Base-by-base conservation (phyloP, 2,329 filamentous ascomycete genomes). In the Aureobasidium sp. region DNA sequence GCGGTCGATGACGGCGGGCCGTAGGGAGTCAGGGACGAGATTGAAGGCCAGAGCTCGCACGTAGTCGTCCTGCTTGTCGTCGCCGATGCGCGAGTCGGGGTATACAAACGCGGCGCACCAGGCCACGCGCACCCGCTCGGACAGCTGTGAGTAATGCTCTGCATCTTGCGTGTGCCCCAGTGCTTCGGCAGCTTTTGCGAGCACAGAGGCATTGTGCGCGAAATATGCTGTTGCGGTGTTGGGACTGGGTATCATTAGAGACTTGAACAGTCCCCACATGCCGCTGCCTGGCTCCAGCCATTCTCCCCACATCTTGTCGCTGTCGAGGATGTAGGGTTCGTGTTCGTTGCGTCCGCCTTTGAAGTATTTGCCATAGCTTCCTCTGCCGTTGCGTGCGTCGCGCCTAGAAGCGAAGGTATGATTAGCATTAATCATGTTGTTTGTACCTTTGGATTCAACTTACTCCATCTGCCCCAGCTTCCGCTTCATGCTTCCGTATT, bases 261-360 rank as follows among this genome's bases (percentile, higher is more conserved):
- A 40, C 21, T 58, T 58, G 43, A 58, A 58, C 2, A 58, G 55
- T 40, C 55, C 55, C 55, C 55, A 58, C 55, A 58, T 58, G 17
- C 55, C 55, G 21, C 42, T 58, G 7, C 55, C 55, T 1, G 55
- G 55, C 43, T 58, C 43, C 43, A 58, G 10, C 43, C 55, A 47
- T 13, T 58, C 55, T 7, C 55, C 55, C 42, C 42, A 58, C 55
- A 49, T 49, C 55, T 49, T 58, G 33, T 58, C 55, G 15, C 23
- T 31, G 25, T 58, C 55, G 17, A 58, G 33, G 43, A 58, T 58
- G 23, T 58, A 58, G 15, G 55, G 55, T 42, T 38, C 43, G 15
- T 58, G 55, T 33, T 58, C 55, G 23, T 58, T 58, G 17, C 21
- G 21, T 1, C 40, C 19, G n/a, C 55, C 55, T 11, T 58, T 58